Conservation (phyloP, 1,284 basidiomycete genomes). For the Ganoderma lingzhi region DNA sequence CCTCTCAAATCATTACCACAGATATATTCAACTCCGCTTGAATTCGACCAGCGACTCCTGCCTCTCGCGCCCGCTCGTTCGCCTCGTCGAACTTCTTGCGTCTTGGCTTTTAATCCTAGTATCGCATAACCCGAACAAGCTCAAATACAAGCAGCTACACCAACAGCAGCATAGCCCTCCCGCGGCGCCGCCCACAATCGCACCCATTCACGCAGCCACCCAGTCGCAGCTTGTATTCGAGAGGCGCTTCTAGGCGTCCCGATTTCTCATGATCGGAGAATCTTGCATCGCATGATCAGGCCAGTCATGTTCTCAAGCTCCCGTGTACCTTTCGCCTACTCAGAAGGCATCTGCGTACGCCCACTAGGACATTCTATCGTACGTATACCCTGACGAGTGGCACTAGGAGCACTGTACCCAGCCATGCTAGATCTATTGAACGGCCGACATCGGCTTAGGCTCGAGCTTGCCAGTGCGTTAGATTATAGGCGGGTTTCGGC, state of each 20-base stretch:
- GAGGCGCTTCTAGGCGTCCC: constrained; percentile 32
- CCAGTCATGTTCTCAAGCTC: constrained; percentile 20
- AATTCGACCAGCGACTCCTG: not conserved
- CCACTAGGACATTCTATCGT: constrained; percentile 13
- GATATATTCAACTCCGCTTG: not conserved
- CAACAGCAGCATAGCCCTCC: constrained; percentile 9
- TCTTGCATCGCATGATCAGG: constrained; percentile 32
- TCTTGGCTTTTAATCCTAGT: not conserved
- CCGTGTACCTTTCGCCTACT: constrained; percentile 15
- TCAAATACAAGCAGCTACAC: not conserved
- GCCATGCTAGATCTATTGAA: not conserved
- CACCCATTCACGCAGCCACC: constrained; percentile 23
- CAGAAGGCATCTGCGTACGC: constrained; percentile 15
- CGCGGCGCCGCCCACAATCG: constrained; percentile 20
- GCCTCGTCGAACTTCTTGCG: not conserved
- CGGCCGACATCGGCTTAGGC: constrained; percentile 1
- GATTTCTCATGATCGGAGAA: constrained; percentile 36
- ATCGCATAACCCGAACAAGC: not conserved
- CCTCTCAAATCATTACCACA: not conserved
- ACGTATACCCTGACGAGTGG: not conserved
- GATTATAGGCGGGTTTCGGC: not conserved
- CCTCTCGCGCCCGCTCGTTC: not conserved
- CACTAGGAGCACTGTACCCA: not conserved
- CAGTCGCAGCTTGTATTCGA: constrained; percentile 18
- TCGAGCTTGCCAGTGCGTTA: not conserved